Evolutionary conservation across 257 asterid species (phyloP).

Genomic region (Solanum medicagineum): DNA sequence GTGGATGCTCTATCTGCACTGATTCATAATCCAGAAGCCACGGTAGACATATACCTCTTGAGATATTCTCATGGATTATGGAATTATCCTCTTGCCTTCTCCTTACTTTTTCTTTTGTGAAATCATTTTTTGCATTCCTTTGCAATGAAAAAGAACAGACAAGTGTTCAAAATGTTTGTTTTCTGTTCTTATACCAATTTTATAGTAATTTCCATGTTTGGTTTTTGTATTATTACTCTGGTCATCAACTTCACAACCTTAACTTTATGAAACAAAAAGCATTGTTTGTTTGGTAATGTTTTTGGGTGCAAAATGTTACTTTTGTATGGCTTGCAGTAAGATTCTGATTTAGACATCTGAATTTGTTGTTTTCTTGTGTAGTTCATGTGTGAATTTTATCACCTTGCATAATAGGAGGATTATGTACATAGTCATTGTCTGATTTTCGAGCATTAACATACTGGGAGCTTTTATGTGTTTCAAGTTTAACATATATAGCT

Average conservation of each 20-base stretch:
- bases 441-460: neutral
- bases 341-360: neutral
- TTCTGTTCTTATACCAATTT: neutral
- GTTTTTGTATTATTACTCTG: neutral
- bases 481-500: neutral
- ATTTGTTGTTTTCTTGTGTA: neutral
- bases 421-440: neutral
- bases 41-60: slow-evolving; percentile 35
- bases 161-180: neutral
- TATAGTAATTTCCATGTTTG: neutral
- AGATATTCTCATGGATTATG: neutral
- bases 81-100: neutral
- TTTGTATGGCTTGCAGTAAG: neutral
- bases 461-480: neutral
- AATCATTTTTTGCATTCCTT: neutral
- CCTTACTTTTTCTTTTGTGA: neutral
- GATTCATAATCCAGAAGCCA: slow-evolving; percentile 94
- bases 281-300: neutral
- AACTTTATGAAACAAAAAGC: neutral
- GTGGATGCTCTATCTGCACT: slow-evolving; percentile 82
- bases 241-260: neutral
- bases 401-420: neutral
- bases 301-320: neutral
- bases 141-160: neutral
- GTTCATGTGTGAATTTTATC: neutral